Evolutionary conservation across 2,329 filamentous ascomycete species (phyloP).

Genomic region (Geoglossum cookeanum): DNA sequence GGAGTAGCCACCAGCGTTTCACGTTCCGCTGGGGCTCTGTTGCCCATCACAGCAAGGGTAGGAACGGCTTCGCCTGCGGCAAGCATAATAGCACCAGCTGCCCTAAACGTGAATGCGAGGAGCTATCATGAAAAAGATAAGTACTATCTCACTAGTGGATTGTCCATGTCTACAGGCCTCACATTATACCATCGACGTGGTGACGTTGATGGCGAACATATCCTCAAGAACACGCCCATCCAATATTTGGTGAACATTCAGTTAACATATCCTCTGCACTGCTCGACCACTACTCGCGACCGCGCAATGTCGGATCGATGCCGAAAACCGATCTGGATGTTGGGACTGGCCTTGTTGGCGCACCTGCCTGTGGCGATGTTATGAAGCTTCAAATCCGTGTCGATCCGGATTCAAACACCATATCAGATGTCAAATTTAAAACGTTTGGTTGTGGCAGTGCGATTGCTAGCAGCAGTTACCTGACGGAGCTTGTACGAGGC

Average conservation of each 20-base stretch:
- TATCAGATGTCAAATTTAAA: slow-evolving; percentile 94
- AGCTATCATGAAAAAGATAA: slow-evolving; percentile 17
- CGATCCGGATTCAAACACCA: slow-evolving; percentile 70
- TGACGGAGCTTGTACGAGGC: slow-evolving; percentile 84
- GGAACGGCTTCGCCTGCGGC: slow-evolving; percentile 5
- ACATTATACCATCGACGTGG: neutral
- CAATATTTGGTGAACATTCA: neutral
- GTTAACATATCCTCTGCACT: slow-evolving; percentile 16
- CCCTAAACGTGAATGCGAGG: neutral
- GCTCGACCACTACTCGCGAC: slow-evolving; percentile 66
- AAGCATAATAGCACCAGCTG: neutral
- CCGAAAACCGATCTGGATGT: slow-evolving; percentile 64
- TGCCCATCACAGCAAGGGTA: slow-evolving; percentile 4
- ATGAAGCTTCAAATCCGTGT: slow-evolving; percentile 92
- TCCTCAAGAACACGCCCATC: neutral
- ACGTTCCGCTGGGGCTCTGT: neutral
- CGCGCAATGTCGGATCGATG: slow-evolving; percentile 64
- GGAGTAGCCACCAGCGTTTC: slow-evolving; percentile 5
- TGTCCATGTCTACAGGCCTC: too few relatives aligned
- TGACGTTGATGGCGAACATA: neutral
- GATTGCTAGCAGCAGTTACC: slow-evolving; percentile 84
- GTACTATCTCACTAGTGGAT: slow-evolving; percentile 2
- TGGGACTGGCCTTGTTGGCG: slow-evolving; percentile 76
- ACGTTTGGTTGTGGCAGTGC: slow-evolving; percentile 89
- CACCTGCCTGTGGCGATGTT: slow-evolving; percentile 80